Percentiles rank a stretch among this genome's conserved stretches.
phyloP scores from a whole-genome alignment of 371 early-diverging fungal species.

The Phascolomyces articulosus region DNA sequence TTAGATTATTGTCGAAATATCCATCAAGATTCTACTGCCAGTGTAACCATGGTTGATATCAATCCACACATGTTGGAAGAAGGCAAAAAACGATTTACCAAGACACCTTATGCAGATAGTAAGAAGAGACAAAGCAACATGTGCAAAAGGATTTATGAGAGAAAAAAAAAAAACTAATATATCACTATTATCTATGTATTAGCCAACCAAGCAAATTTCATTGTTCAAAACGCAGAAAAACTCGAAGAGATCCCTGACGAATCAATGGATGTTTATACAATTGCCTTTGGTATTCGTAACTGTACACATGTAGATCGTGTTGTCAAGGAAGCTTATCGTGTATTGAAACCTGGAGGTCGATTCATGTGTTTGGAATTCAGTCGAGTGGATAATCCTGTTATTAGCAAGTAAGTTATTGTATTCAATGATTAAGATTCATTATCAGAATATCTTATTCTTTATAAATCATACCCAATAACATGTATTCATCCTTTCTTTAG shows the following conservation, averaged over 20 bases:
- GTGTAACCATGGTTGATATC: conserved; percentile 93
- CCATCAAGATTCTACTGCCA: conserved; percentile 67
- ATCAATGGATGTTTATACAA: conserved; percentile 91
- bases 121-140: conserved; percentile 17
- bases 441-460: neutral
- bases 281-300: conserved; percentile 97
- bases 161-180: neutral
- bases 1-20: conserved; percentile 78
- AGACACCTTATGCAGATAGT: conserved; percentile 64
- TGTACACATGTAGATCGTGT: conserved; percentile 93
- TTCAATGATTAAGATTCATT: neutral
- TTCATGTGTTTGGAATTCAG: conserved; percentile 96
- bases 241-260: conserved; percentile 75
- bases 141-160: too few species aligned
- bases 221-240: conserved; percentile 92
- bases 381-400: conserved; percentile 86
- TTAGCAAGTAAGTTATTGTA: conserved; percentile 65
- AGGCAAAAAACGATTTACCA: conserved; percentile 78
- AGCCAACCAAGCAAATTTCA: conserved; percentile 68
- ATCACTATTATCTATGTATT: neutral
- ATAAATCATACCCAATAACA: too few species aligned
- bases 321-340: conserved; percentile 89
- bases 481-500: too few species aligned
- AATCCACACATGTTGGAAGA: conserved; percentile 95
- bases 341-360: conserved; percentile 93